Percentiles rank a stretch among this genome's conserved stretches.
Conservation (phyloP, 257 asterid species). For the Solanum pimpinellifolium region DNA sequence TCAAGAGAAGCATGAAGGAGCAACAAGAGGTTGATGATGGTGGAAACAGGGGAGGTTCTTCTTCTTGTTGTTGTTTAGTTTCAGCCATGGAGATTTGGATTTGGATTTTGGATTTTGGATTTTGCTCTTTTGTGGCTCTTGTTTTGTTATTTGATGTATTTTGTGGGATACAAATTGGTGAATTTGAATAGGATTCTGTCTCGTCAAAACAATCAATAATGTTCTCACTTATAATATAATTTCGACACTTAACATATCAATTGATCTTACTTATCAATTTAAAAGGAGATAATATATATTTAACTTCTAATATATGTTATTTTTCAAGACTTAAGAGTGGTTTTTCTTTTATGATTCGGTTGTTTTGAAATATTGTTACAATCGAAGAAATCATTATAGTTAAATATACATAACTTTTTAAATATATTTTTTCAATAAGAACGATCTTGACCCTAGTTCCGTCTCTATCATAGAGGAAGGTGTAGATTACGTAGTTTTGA, state of each 20-base stretch:
- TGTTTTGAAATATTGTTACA: not conserved
- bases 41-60: not conserved
- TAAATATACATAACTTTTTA: not conserved
- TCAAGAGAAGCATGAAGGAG: slow-evolving; percentile 23
- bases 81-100: slow-evolving; percentile 1
- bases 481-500: too few species aligned
- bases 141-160: not conserved
- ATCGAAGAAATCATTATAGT: too few species aligned
- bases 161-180: not conserved
- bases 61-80: not conserved
- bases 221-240: too few species aligned
- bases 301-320: not conserved
- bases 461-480: not conserved
- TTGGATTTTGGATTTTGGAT: not conserved
- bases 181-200: not conserved
- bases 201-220: too few species aligned
- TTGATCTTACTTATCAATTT: too few species aligned
- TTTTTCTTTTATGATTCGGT: rapidly evolving
- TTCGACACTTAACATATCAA: too few species aligned
- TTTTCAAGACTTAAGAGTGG: too few species aligned
- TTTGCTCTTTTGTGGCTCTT: not conserved
- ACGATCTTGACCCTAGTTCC: not conserved
- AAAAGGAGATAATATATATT: not conserved
- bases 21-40: not conserved
- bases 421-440: too few species aligned